Conservation (phyloP, 305 asterid genomes). For the Euphrasia arctica region DNA sequence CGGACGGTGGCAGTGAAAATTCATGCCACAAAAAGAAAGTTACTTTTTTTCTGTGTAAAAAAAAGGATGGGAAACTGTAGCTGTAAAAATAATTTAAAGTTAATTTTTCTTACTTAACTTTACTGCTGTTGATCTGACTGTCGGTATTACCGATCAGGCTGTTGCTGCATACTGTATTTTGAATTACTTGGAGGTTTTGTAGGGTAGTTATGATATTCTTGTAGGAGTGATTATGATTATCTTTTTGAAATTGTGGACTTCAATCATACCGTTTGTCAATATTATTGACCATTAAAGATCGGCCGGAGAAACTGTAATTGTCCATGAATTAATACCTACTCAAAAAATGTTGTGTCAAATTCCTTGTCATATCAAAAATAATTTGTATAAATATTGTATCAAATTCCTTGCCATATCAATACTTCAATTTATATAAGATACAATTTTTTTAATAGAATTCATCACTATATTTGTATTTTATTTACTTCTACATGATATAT, state of each 20-base stretch:
- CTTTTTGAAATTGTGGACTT: not conserved
- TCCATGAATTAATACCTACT: no score
- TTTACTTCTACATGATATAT: no score
- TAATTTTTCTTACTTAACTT: not conserved
- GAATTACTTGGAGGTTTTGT: not conserved
- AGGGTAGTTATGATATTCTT: not conserved
- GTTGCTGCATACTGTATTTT: not conserved
- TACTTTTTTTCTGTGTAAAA: conserved; percentile 13
- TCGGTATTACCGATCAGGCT: conserved; percentile 9
- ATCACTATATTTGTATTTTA: no score
- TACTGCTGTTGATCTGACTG: conserved; percentile 3
- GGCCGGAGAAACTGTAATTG: no score
- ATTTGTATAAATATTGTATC: no score
- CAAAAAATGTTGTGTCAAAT: no score
- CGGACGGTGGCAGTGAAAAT: conserved; percentile 15
- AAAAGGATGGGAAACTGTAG: not conserved
- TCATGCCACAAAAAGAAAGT: not conserved
- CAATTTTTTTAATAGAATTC: no score
- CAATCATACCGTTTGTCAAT: not conserved
- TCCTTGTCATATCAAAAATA: no score
- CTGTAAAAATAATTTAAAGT: conserved; percentile 1
- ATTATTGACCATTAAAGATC: no score
- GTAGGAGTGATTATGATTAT: not conserved
- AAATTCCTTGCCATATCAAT: no score
- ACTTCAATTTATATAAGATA: no score